A percentile compares a stretch with the other conserved stretches of the same genome.
Evolutionary conservation across 768 basidiomycete genomes (phyloP).

Genomic region (Rhizopogon salebrosus): DNA sequence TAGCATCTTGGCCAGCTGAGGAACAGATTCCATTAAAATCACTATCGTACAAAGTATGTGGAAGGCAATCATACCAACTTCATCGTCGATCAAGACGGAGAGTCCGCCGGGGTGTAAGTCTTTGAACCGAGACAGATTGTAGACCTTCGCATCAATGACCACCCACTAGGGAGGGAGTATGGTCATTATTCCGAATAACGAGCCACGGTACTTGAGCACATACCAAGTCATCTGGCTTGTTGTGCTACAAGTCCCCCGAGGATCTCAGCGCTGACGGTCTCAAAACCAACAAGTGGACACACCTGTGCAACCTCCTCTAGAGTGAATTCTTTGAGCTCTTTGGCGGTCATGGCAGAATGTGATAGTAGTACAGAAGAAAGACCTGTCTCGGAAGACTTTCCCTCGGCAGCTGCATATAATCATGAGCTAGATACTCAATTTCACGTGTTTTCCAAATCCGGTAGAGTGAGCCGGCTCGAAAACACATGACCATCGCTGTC

Average conservation of each 20-base stretch:
- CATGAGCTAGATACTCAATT: background rate
- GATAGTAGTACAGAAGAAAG: background rate
- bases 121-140: slow-evolving; percentile 76
- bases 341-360: slow-evolving; percentile 20
- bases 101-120: slow-evolving; percentile 81
- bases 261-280: background rate
- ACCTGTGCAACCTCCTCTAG: slow-evolving; percentile 59
- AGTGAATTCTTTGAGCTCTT: slow-evolving; percentile 40
- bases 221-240: slow-evolving; percentile 71
- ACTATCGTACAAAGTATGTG: background rate
- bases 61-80: slow-evolving; percentile 52
- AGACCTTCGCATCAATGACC: slow-evolving; percentile 79
- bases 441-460: background rate
- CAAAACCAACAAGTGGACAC: slow-evolving; percentile 8
- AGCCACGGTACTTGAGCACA: slow-evolving; percentile 12
- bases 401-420: background rate
- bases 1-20: slow-evolving; percentile 80
- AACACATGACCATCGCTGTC: background rate
- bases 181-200: background rate
- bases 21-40: background rate
- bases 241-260: slow-evolving; percentile 46
- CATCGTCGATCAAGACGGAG: slow-evolving; percentile 69
- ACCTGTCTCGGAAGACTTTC: background rate
- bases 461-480: background rate
- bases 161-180: slow-evolving; percentile 53